These are phyloP conservation scores for Dothidotthia symphoricarpi DNA, from an alignment of 2,329 filamentous ascomycete genomes.

Conservation along the genomic window DNA sequence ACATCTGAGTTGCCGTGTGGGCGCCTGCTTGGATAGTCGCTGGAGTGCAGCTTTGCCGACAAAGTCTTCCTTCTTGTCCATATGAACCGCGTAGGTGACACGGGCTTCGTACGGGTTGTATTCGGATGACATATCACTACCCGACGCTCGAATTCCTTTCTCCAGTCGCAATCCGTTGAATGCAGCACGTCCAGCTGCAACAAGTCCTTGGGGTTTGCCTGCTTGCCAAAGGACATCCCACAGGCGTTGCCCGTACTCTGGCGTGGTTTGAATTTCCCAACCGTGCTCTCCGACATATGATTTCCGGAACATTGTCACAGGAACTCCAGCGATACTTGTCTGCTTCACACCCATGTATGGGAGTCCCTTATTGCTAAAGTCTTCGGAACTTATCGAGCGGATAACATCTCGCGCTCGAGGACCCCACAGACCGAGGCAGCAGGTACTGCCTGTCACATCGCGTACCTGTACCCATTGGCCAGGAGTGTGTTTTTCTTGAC, in stretches of 20 bases:
- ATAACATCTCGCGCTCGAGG: constrained; percentile 57
- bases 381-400: constrained; percentile 45
- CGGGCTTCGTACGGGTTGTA: constrained; percentile 62
- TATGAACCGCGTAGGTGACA: constrained; percentile 51
- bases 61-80: constrained; percentile 49
- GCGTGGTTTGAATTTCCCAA: constrained; percentile 62
- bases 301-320: constrained; percentile 56
- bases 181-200: constrained; percentile 59
- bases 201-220: constrained; percentile 55
- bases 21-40: constrained; percentile 41
- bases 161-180: constrained; percentile 61
- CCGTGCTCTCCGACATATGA: constrained; percentile 63
- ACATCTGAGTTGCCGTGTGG: constrained; percentile 46
- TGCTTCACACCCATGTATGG: constrained; percentile 54
- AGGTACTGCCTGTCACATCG: constrained; percentile 61
- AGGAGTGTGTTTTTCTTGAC: constrained; percentile 46
- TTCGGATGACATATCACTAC: constrained; percentile 60
- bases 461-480: constrained; percentile 52
- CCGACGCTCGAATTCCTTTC: constrained; percentile 58
- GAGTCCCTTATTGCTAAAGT: constrained; percentile 49
- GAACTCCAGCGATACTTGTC: constrained; percentile 54
- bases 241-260: constrained; percentile 57
- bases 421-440: constrained; percentile 63
- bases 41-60: constrained; percentile 54
- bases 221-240: constrained; percentile 60